phyloP scores from a whole-genome alignment of 2,329 filamentous ascomycete genomes.

The Aspergillus ochraceoroseus region DNA sequence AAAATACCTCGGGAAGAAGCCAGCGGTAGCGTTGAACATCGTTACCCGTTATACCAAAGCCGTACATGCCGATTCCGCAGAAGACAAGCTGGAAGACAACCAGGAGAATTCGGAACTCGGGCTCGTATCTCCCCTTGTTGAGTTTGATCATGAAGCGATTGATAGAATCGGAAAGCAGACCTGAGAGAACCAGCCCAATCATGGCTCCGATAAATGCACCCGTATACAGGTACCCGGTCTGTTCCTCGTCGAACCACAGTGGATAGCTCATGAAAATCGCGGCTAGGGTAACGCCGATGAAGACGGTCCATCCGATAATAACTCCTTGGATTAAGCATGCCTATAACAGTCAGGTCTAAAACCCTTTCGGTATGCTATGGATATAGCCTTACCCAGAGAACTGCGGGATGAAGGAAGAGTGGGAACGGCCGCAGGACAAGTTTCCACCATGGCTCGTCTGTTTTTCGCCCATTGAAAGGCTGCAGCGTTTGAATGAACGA shows the following conservation, averaged over 20 bases:
- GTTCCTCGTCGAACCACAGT: slow-evolving; percentile 72
- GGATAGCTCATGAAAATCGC: slow-evolving; percentile 75
- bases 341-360: slow-evolving; percentile 24
- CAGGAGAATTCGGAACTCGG: slow-evolving; percentile 80
- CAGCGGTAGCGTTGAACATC: slow-evolving; percentile 62
- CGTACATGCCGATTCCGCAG: slow-evolving; percentile 72
- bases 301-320: slow-evolving; percentile 92
- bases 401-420: slow-evolving; percentile 76
- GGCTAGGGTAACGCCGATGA: slow-evolving; percentile 79
- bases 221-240: slow-evolving; percentile 81
- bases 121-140: slow-evolving; percentile 82
- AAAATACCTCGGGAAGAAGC: slow-evolving; percentile 72
- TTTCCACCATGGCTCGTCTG: slow-evolving; percentile 66
- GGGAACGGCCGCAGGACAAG: slow-evolving; percentile 69
- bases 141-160: slow-evolving; percentile 64
- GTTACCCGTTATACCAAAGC: slow-evolving; percentile 70
- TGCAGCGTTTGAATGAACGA: slow-evolving; percentile 58
- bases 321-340: slow-evolving; percentile 75
- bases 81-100: slow-evolving; percentile 77
- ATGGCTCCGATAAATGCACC: slow-evolving; percentile 81
- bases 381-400: slow-evolving; percentile 64
- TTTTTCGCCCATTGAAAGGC: slow-evolving; percentile 77
- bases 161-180: slow-evolving; percentile 66
- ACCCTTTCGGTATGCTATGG: slow-evolving; percentile 18
- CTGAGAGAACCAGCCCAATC: slow-evolving; percentile 70